A percentile compares a stretch with the other conserved stretches of the same genome.
Evolutionary conservation across 2,329 filamentous ascomycete genomes (phyloP).

Genomic region (Neofusicoccum umdonicola): DNA sequence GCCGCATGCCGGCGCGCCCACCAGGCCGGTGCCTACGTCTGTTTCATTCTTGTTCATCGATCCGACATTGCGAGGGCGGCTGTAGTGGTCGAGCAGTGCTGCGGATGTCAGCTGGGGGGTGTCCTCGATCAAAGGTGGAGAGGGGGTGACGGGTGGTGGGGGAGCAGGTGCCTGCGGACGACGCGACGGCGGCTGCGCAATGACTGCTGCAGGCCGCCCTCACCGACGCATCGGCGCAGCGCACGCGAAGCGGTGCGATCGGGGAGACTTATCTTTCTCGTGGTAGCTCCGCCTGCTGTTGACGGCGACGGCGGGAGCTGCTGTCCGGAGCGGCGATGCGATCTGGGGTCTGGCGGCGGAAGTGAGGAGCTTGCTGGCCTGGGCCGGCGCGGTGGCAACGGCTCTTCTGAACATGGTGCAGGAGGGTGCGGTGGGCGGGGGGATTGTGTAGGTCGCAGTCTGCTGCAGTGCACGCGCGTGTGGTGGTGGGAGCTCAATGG

Average conservation of each 20-base stretch:
- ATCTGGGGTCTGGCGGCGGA: slow-evolving; percentile 50
- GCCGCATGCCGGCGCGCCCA: slow-evolving; percentile 85
- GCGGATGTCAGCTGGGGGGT: slow-evolving; percentile 39
- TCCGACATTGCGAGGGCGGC: slow-evolving; percentile 73
- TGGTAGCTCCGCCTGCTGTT: slow-evolving; percentile 56
- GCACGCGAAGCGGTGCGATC: neutral
- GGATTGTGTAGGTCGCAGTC: slow-evolving; percentile 15
- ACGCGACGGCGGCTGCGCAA: neutral
- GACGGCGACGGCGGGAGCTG: slow-evolving; percentile 40
- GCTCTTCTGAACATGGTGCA: slow-evolving; percentile 58
- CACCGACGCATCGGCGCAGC: neutral
- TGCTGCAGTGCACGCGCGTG: neutral
- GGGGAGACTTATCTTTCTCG: slow-evolving; percentile 59
- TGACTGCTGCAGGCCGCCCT: neutral
- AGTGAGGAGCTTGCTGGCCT: slow-evolving; percentile 50
- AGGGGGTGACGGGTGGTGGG: neutral
- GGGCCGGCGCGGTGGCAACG: slow-evolving; percentile 53
- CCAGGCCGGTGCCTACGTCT: slow-evolving; percentile 87
- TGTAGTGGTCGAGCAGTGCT: slow-evolving; percentile 75
- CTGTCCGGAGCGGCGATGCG: slow-evolving; percentile 44
- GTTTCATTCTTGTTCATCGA: slow-evolving; percentile 74
- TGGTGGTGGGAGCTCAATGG: slow-evolving; percentile 24
- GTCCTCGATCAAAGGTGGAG: neutral
- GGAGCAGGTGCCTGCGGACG: neutral
- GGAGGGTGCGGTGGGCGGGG: slow-evolving; percentile 5